These are phyloP conservation scores for Psilocybe tampanensis DNA, from an alignment of 768 basidiomycete species.

Conservation along the genomic window DNA sequence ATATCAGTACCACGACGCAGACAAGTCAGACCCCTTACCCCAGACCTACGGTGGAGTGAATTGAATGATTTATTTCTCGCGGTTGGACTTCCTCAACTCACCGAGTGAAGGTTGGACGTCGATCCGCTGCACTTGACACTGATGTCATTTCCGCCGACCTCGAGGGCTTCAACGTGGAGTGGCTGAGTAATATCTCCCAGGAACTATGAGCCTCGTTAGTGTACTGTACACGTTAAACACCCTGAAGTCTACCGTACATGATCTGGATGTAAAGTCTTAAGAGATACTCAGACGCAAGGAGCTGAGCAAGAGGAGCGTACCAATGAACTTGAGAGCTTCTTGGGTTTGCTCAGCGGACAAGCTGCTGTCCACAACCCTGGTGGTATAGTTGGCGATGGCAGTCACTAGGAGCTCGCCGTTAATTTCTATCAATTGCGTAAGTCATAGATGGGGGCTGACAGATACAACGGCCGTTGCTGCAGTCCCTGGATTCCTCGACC, in stretches of 20 bases:
- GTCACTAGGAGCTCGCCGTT: slow-evolving; percentile 34
- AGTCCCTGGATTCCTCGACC: slow-evolving; percentile 47
- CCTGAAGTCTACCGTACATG: slow-evolving; percentile 25
- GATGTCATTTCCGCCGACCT: slow-evolving; percentile 47
- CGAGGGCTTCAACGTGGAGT: slow-evolving; percentile 46
- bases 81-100: too few relatives aligned
- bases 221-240: too few relatives aligned
- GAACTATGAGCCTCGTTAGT: slow-evolving; percentile 29
- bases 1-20: background rate
- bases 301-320: slow-evolving; percentile 24
- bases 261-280: slow-evolving; percentile 17
- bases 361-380: slow-evolving; percentile 42
- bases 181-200: slow-evolving; percentile 52
- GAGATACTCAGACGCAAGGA: background rate
- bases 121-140: slow-evolving; percentile 38
- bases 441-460: slow-evolving; percentile 28
- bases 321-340: slow-evolving; percentile 56
- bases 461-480: slow-evolving; percentile 37
- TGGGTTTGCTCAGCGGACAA: slow-evolving; percentile 45
- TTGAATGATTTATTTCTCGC: background rate
- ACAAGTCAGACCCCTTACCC: slow-evolving; percentile 26
- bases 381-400: slow-evolving; percentile 60
- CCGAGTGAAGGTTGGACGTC: slow-evolving; percentile 45
- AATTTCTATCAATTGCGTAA: background rate
- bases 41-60: slow-evolving; percentile 27